Evolutionary conservation across 192 early-diverging fungal genomes (phyloP).

Genomic region (Backusella liffmaniae): DNA sequence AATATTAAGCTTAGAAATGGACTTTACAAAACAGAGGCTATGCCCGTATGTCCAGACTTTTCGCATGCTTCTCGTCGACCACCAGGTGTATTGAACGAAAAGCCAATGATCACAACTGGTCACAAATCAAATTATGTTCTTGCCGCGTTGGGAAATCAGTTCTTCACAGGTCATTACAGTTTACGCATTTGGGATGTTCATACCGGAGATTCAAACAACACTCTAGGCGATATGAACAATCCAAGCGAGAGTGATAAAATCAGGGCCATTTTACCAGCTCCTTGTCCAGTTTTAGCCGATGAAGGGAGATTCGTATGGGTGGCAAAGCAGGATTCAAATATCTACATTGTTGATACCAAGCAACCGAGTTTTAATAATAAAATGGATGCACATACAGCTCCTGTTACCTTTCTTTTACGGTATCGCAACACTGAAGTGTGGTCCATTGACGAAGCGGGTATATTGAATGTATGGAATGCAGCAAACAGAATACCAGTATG

Average conservation of each 20-base stretch:
- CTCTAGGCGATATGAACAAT: slow-evolving; percentile 35
- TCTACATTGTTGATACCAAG: slow-evolving; percentile 51
- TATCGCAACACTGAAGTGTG: slow-evolving; percentile 51
- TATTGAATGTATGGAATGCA: slow-evolving; percentile 52
- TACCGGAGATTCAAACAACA: slow-evolving; percentile 43
- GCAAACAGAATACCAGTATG: not conserved
- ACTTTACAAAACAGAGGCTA: not conserved
- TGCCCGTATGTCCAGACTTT: slow-evolving; percentile 45
- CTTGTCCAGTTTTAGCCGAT: slow-evolving; percentile 46
- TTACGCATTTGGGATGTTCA: slow-evolving; percentile 44
- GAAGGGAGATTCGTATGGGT: slow-evolving; percentile 68
- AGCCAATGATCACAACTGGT: slow-evolving; percentile 27
- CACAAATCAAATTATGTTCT: slow-evolving; percentile 42
- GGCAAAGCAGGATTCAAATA: slow-evolving; percentile 56
- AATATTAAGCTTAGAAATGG: not conserved
- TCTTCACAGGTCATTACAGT: slow-evolving; percentile 44
- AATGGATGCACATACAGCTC: slow-evolving; percentile 34
- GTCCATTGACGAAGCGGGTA: slow-evolving; percentile 66
- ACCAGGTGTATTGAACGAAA: slow-evolving; percentile 46
- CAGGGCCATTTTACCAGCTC: slow-evolving; percentile 48
- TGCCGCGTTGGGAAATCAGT: slow-evolving; percentile 47
- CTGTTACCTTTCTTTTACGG: slow-evolving; percentile 57
- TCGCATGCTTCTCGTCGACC: slow-evolving; percentile 54
- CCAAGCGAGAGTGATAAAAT: slow-evolving; percentile 36
- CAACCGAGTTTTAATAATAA: not conserved